Evolutionary conservation across 2,329 filamentous ascomycete genomes (phyloP).

Genomic region (Alternaria burnsii): DNA sequence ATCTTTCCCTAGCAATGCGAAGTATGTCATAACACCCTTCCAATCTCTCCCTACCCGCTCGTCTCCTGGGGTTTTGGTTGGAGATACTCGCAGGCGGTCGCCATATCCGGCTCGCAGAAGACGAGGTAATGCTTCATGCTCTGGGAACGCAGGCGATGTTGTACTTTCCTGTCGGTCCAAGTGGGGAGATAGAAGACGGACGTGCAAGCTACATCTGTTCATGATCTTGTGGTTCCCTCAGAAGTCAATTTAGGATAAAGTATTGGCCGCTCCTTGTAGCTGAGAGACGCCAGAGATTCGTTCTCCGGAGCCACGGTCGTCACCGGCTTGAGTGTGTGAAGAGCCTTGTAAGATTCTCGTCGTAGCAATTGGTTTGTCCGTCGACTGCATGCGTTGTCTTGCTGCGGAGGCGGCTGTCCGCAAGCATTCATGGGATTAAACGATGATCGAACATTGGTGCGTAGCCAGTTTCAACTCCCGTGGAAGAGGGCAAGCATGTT

Average conservation of each 20-base stretch:
- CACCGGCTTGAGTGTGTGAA: background rate
- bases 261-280: background rate
- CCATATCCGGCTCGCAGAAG: background rate
- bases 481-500: background rate
- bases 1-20: background rate
- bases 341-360: background rate
- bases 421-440: background rate
- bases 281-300: background rate
- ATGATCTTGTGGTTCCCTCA: background rate
- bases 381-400: background rate
- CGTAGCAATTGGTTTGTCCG: background rate
- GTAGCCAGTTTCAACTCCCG: background rate
- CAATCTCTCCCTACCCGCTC: background rate
- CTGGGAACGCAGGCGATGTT: background rate
- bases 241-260: background rate
- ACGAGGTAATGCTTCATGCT: background rate
- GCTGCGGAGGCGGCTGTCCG: background rate
- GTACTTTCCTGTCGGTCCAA: background rate
- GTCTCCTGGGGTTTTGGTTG: background rate
- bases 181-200: background rate
- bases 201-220: background rate
- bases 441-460: background rate
- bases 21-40: background rate
- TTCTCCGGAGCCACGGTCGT: background rate
- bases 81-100: background rate